Evolutionary conservation across 345 rosid genomes (phyloP).

Genomic region (Erysimum cheiranthoides): DNA sequence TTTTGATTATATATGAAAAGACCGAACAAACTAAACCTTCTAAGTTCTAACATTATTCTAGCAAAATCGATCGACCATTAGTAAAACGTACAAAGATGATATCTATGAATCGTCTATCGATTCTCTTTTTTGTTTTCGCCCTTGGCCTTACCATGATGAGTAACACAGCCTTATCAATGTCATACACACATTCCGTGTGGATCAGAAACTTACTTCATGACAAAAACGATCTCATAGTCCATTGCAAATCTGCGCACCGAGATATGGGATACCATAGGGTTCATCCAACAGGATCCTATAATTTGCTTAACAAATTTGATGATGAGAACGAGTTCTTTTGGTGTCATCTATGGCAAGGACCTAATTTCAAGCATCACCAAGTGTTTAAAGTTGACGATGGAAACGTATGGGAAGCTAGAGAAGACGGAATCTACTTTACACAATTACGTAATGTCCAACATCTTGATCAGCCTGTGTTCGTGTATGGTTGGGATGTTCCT

Average conservation of each 20-base stretch:
- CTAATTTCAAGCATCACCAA: slow-evolving; percentile 26
- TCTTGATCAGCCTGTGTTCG: not conserved
- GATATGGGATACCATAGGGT: slow-evolving; percentile 33
- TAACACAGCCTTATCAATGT: slow-evolving; percentile 3
- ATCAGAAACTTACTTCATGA: slow-evolving; percentile 11
- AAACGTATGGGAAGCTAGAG: slow-evolving; percentile 29
- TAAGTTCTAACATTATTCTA: no score
- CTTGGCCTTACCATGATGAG: slow-evolving; percentile 10
- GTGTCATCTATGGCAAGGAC: slow-evolving; percentile 35
- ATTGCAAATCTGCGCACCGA: not conserved
- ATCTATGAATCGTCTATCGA: not conserved
- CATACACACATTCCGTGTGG: not conserved
- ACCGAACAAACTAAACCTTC: not conserved
- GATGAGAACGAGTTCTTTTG: not conserved
- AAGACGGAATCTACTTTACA: slow-evolving; percentile 21
- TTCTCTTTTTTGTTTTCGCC: not conserved
- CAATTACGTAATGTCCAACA: rapidly evolving
- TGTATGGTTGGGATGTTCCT: slow-evolving; percentile 23
- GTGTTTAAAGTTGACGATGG: not conserved
- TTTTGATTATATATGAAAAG: not conserved
- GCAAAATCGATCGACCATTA: not conserved
- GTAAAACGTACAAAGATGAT: not conserved
- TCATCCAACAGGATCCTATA: slow-evolving; percentile 28
- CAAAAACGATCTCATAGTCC: slow-evolving; percentile 15
- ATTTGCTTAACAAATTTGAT: not conserved